Evolutionary conservation across 1,139 yeast species (phyloP), one percentile per base, ranked within the genome.

Genomic region (Diutina mesorugosa): DNA sequence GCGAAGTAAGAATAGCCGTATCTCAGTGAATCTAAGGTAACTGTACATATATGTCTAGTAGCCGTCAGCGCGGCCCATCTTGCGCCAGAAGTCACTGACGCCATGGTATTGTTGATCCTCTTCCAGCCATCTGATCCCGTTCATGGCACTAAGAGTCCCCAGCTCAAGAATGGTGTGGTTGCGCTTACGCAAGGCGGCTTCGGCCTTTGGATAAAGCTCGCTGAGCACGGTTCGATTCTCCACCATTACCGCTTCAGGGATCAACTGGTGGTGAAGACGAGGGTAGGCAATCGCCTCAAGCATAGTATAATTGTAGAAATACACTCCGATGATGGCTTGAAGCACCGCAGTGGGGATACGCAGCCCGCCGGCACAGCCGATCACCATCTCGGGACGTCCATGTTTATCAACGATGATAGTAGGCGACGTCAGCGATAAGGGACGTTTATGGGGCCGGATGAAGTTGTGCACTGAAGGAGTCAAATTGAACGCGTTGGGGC

Each of bases 361-460:
- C 16, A 95, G 86, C 0, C 98, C 98, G 8, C 99, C 98, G 1
- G 98, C 95, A 0, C 97, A 95, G 0, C 98, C 98, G 60, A 91
- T 78, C 3, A 87, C 79, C 53, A 89, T 67, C 62, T 86, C 90
- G 0, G 88, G 83, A n/a, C 76, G 74, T 59, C 81, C 78, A 14
- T 58, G 51, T 16, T 56, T 56, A 12, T 41, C 41, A 21, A 80
- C 72, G 0, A 90, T 72, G 45, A 90, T 81, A 0, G 90, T 78
- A 1, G 98, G 98, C 0, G 88, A 79, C 29, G 88, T 80, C 1
- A 96, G 89, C 7, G 96, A 87, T 52, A 91, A 72, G 3, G 99
- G 98, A 59, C 98, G 76, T 64, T 87, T 87, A 59, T 71, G 77
- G 0, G 97, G 95, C 48, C 75, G 76, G 38, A 90, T 80, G 65